These are phyloP conservation scores for Alternaria sp. DNA, from an alignment of 2,329 filamentous ascomycete species.

Conservation along the genomic window DNA sequence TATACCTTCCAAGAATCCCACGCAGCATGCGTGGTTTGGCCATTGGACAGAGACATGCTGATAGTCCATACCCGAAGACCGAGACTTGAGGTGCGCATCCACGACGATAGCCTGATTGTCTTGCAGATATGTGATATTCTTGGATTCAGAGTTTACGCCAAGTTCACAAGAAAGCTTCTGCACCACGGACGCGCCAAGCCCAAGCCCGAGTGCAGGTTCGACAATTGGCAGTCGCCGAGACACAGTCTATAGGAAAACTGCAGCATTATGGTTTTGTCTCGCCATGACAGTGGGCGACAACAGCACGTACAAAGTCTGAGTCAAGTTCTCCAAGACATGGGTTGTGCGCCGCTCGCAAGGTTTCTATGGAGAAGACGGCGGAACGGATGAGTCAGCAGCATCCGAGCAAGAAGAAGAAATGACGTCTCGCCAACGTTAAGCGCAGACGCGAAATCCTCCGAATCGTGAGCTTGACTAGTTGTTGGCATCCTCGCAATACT, in stretches of 20 bases:
- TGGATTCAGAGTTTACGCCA: neutral
- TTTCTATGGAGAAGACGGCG: neutral
- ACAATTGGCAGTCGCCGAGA: neutral
- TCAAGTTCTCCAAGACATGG: neutral
- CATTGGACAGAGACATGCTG: neutral
- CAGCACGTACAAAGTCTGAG: neutral
- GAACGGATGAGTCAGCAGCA: conserved; percentile 8
- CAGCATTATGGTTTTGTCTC: neutral
- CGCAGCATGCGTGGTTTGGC: neutral
- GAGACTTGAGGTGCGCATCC: neutral
- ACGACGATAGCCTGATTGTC: neutral
- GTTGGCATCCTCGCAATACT: neutral
- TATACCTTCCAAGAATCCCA: neutral
- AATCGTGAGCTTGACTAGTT: neutral
- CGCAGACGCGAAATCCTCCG: neutral
- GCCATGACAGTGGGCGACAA: neutral
- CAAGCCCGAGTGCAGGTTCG: neutral
- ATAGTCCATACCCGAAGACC: neutral
- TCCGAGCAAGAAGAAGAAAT: conserved; percentile 6
- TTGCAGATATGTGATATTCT: neutral
- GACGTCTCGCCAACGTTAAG: conserved; percentile 4
- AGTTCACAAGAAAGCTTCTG: neutral
- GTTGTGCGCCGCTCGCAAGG: neutral
- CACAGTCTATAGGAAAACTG: neutral
- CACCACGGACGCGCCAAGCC: neutral